Conservation (phyloP, 2,329 filamentous ascomycete genomes). For the Fusarium solani-melongenae region DNA sequence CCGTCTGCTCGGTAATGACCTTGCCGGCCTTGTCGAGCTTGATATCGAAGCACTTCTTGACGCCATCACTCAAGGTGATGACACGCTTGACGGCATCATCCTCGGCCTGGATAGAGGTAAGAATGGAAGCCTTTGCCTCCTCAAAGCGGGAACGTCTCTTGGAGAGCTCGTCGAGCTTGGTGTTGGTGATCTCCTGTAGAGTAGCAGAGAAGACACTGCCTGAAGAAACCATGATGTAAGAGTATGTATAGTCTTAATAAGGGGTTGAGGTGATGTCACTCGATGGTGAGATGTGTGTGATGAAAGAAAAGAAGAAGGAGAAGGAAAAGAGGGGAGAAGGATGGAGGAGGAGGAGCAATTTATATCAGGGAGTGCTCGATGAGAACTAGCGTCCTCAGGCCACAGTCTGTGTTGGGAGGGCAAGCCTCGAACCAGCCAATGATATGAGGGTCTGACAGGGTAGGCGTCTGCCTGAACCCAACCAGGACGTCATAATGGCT, state of each 20-base stretch:
- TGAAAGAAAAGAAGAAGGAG: not conserved
- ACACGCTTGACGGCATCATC: slow-evolving; percentile 47
- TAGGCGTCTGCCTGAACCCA: not conserved
- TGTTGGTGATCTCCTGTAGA: slow-evolving; percentile 56
- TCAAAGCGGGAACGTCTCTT: slow-evolving; percentile 54
- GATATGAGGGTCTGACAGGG: not conserved
- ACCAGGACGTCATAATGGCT: not conserved
- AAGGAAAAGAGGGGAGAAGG: not conserved
- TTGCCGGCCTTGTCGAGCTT: slow-evolving; percentile 44
- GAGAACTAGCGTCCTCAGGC: slow-evolving; percentile 36
- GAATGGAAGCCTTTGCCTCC: slow-evolving; percentile 44
- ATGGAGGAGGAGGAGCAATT: slow-evolving; percentile 1
- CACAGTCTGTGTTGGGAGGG: not conserved
- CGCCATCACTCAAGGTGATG: slow-evolving; percentile 46
- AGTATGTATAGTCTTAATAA: not conserved
- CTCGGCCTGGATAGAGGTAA: slow-evolving; percentile 43
- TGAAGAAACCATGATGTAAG: slow-evolving; percentile 38
- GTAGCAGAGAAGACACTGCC: slow-evolving; percentile 56
- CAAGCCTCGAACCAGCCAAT: not conserved
- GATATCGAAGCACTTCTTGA: slow-evolving; percentile 51
- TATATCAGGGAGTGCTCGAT: slow-evolving; percentile 20
- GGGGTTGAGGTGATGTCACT: not conserved
- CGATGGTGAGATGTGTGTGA: not conserved
- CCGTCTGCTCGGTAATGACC: slow-evolving; percentile 36
- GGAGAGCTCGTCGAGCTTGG: slow-evolving; percentile 56